Percentiles rank a stretch among this genome's conserved stretches.
Evolutionary conservation across 768 basidiomycete species (phyloP).

Genomic region (Amanita polypyramis): DNA sequence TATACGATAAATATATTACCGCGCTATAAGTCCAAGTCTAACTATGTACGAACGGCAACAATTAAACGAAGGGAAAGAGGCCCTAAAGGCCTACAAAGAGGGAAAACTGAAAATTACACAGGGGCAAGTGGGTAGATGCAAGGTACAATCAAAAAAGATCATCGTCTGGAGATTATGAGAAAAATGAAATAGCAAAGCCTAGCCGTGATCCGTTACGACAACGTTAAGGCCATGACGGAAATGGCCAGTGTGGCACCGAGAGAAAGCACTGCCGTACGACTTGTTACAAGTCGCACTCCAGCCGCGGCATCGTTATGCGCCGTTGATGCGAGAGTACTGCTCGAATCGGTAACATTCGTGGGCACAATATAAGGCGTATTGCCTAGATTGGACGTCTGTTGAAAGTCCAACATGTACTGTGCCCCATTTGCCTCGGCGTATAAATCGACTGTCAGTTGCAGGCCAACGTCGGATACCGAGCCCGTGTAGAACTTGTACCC

Average conservation of each 20-base stretch:
- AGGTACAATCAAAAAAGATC: slow-evolving; percentile 2
- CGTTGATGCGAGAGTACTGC: neutral
- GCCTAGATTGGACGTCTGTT: slow-evolving; percentile 17
- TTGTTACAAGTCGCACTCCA: neutral
- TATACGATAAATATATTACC: neutral
- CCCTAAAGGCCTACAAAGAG: neutral
- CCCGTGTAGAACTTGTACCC: slow-evolving; percentile 23
- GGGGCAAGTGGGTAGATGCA: neutral
- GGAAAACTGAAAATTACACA: neutral
- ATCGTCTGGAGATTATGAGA: neutral
- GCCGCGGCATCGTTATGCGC: neutral
- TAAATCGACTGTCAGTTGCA: slow-evolving; percentile 21
- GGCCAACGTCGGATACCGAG: slow-evolving; percentile 16
- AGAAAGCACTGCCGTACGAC: neutral
- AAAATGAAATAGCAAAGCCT: neutral
- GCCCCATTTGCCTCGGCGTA: slow-evolving; percentile 17
- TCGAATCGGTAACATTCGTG: slow-evolving; percentile 4
- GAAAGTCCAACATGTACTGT: slow-evolving; percentile 21
- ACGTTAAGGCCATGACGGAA: neutral
- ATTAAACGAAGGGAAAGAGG: neutral
- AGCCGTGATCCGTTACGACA: neutral
- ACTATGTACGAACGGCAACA: neutral
- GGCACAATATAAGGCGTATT: slow-evolving; percentile 17
- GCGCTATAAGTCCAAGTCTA: neutral
- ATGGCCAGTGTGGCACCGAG: neutral